phyloP scores from a whole-genome alignment of 305 asterid genomes.

The Fraxinus greggii region DNA sequence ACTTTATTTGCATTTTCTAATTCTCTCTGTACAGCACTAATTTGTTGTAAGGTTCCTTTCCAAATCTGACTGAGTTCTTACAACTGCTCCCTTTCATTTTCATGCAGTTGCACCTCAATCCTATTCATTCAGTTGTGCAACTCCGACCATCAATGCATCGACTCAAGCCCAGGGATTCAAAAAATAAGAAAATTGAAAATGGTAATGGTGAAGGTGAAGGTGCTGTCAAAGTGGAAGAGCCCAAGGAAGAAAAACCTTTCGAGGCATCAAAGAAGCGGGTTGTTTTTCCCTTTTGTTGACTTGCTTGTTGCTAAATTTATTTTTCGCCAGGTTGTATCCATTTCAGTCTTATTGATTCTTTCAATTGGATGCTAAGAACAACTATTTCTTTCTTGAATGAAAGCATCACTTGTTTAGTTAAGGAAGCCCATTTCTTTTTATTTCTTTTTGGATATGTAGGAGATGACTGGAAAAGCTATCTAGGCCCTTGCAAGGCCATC shows the following conservation, averaged over 20 bases:
- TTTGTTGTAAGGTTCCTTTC: slow-evolving; percentile 10
- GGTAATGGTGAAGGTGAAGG: slow-evolving; percentile 39
- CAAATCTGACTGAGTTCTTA: slow-evolving; percentile 13
- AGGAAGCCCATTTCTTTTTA: slow-evolving; percentile 1
- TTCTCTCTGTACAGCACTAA: neutral
- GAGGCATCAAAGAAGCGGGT: slow-evolving; percentile 59
- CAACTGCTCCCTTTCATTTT: slow-evolving; percentile 23
- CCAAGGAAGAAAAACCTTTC: slow-evolving; percentile 40
- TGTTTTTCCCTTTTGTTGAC: slow-evolving; percentile 19
- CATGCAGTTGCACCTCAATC: slow-evolving; percentile 85
- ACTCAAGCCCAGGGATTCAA: slow-evolving; percentile 38
- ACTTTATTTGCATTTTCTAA: neutral
- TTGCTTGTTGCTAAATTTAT: slow-evolving; percentile 3
- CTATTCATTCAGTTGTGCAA: slow-evolving; percentile 75
- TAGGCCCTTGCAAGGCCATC: neutral
- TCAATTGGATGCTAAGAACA: neutral
- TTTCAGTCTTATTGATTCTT: neutral
- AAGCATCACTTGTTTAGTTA: neutral
- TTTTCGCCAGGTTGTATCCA: neutral
- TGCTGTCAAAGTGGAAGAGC: slow-evolving; percentile 40
- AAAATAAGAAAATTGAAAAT: slow-evolving; percentile 34
- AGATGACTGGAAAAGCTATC: neutral
- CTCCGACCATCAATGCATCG: slow-evolving; percentile 77
- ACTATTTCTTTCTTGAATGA: slow-evolving; percentile 1
- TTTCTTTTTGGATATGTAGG: neutral